A percentile compares a stretch with the other conserved stretches of the same genome.
Conservation (phyloP, 495 filamentous ascomycete species). For the Chaetomium tenue region DNA sequence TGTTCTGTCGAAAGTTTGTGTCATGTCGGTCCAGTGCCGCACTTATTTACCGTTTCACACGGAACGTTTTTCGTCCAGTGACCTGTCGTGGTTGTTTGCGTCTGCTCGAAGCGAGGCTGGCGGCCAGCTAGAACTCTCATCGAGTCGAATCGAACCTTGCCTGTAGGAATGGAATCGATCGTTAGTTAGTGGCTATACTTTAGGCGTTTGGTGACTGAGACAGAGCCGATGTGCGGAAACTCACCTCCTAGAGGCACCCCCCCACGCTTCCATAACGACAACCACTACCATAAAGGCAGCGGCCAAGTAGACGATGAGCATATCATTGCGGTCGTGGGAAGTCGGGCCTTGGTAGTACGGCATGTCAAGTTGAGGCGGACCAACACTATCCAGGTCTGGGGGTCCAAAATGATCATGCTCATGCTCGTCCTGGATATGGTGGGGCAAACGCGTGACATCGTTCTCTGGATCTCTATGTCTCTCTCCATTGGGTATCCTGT, state of each 20-base stretch:
- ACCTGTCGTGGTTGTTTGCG: slow-evolving; percentile 1
- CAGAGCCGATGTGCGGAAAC: slow-evolving; percentile 5
- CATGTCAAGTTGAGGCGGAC: slow-evolving; percentile 11
- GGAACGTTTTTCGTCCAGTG: slow-evolving; percentile 5
- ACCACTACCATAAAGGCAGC: slow-evolving; percentile 38
- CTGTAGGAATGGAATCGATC: not conserved
- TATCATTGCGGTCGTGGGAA: slow-evolving; percentile 40
- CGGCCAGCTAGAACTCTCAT: slow-evolving; percentile 10
- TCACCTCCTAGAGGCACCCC: slow-evolving; percentile 37
- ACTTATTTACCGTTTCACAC: not conserved
- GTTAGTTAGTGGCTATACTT: not conserved
- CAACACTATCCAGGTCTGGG: slow-evolving; percentile 20
- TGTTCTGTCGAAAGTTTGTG: not conserved
- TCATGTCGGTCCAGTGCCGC: not conserved
- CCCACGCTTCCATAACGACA: slow-evolving; percentile 39
- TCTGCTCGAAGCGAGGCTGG: slow-evolving; percentile 14
- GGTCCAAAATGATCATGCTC: slow-evolving; percentile 22
- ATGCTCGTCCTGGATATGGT: slow-evolving; percentile 2
- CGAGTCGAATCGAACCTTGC: slow-evolving; percentile 30
- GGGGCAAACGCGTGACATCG: not conserved
- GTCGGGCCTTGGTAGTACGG: slow-evolving; percentile 19
- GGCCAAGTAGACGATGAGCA: slow-evolving; percentile 40
- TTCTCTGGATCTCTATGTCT: not conserved
- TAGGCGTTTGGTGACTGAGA: not conserved
- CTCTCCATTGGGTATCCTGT: not conserved